phyloP scores from a whole-genome alignment of 805 yeast species.

The Alloascoidea hylecoeti region DNA sequence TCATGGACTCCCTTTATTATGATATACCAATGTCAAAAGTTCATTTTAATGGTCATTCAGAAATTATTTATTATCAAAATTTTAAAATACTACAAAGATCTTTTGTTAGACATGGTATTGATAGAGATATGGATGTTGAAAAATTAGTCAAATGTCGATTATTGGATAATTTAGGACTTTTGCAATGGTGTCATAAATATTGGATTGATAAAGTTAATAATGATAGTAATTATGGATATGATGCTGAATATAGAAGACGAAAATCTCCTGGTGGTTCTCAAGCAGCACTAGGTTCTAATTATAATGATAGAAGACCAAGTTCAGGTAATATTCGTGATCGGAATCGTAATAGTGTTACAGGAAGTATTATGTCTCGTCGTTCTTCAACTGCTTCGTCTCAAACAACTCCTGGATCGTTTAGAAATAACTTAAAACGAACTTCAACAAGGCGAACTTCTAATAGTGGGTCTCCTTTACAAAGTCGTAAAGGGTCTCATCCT shows the following conservation, averaged over 20 bases:
- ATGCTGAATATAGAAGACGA: conserved; percentile 42
- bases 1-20: conserved; percentile 71
- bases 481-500: too few species aligned
- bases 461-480: too few species aligned
- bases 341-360: too few species aligned
- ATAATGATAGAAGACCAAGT: too few species aligned
- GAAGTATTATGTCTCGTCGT: too few species aligned
- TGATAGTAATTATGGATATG: conserved; percentile 45
- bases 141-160: conserved; percentile 72
- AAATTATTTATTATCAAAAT: conserved; percentile 66
- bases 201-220: conserved; percentile 72
- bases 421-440: too few species aligned
- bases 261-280: background rate
- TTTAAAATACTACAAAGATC: conserved; percentile 76
- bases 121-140: conserved; percentile 69
- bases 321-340: too few species aligned
- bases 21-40: conserved; percentile 77
- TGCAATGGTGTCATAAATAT: conserved; percentile 80
- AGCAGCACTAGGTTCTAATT: too few species aligned
- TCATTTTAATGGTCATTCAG: conserved; percentile 52
- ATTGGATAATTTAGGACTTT: conserved; percentile 87
- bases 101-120: conserved; percentile 58
- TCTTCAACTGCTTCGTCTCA: too few species aligned
- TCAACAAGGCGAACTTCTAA: too few species aligned
- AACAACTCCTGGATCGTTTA: too few species aligned